Base-by-base conservation (phyloP, 2,329 filamentous ascomycete genomes). In the Thelonectria blattea region DNA sequence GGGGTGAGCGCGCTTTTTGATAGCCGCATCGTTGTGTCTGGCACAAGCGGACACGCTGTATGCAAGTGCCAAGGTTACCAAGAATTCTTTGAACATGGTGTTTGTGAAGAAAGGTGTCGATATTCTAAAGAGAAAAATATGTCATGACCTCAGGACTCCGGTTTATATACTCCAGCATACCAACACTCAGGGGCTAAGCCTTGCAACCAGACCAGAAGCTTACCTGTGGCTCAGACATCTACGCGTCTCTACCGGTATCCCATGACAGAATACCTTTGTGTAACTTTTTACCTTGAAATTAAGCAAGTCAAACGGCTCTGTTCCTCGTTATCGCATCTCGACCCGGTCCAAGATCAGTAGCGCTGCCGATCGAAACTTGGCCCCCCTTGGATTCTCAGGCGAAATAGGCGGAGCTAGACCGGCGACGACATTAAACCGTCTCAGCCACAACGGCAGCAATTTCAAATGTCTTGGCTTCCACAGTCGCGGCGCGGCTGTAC, bases 21-120 rank as follows among this genome's bases (percentile, higher is more conserved):
- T 18, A 11, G 49, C 49, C 3, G 37, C 37, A 27, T 22, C 37
- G 14, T 30, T 30, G 17, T 52, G 49, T 18, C 49, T 42, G 27
- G 49, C 49, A 15, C 49, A 52, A 30, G 49, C 49, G 3, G 49
- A 52, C 20, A 42, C 49, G 30, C 49, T 34, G 9, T 37, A 34
- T 5, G 49, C 49, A 15, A 52, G 22, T 1, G 37, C 34, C 3
- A 37, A 3, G 2, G 34, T 37, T 15, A 11, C 11, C 7, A 15
- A 5, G 15, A 37, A 37, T 37, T 7, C 15, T 15, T 37, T 37
- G 7, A 37, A 15, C 34, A 37, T 37, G 27, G 27, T 30, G 8
- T 30, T 2, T 30, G 5, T 30, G 27, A 30, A 30, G 8, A 30
- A 10, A 7, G 27, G 8, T 24, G 27, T 9, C 5, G 9, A 30